A percentile compares a stretch with the other conserved stretches of the same genome.
These are phyloP conservation scores for Comarum palustre DNA, from an alignment of 306 rosid species.

Conservation along the genomic window DNA sequence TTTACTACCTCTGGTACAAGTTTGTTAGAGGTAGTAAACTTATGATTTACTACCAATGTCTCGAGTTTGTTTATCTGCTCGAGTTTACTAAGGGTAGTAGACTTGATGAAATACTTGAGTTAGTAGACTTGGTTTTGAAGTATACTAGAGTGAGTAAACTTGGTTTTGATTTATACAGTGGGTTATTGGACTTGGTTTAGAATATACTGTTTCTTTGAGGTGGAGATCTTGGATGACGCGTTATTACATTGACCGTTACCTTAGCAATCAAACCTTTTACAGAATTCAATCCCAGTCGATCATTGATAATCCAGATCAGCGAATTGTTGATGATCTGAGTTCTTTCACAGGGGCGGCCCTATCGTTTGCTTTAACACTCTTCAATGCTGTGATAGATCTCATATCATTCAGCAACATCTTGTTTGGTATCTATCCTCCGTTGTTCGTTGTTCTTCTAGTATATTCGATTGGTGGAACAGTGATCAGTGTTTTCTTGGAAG, in stretches of 20 bases:
- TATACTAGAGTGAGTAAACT: no score
- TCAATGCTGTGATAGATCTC: slow-evolving; percentile 83
- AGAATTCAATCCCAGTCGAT: slow-evolving; percentile 91
- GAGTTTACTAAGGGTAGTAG: no score
- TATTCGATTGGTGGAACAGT: slow-evolving; percentile 95
- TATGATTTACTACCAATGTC: no score
- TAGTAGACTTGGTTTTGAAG: no score
- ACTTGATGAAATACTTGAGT: no score
- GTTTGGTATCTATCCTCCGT: slow-evolving; percentile 88
- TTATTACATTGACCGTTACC: slow-evolving; percentile 84
- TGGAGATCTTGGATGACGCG: slow-evolving; percentile 99
- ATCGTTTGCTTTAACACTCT: slow-evolving; percentile 69
- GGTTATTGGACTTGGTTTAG: no score
- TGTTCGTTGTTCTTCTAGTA: slow-evolving; percentile 72
- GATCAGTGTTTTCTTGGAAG: slow-evolving; percentile 80
- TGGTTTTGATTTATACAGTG: no score
- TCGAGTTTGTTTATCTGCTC: no score
- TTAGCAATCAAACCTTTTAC: slow-evolving; percentile 77
- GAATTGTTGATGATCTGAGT: slow-evolving; percentile 92
- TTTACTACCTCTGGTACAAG: no score
- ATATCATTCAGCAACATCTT: slow-evolving; percentile 91
- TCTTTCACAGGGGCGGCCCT: slow-evolving; percentile 87
- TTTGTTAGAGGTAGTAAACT: no score
- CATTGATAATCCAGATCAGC: slow-evolving; percentile 93
- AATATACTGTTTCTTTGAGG: slow-evolving; percentile 83